A percentile compares a stretch with the other conserved stretches of the same genome.
phyloP scores from a whole-genome alignment of 805 yeast genomes.

The Teunomyces tritomae region DNA sequence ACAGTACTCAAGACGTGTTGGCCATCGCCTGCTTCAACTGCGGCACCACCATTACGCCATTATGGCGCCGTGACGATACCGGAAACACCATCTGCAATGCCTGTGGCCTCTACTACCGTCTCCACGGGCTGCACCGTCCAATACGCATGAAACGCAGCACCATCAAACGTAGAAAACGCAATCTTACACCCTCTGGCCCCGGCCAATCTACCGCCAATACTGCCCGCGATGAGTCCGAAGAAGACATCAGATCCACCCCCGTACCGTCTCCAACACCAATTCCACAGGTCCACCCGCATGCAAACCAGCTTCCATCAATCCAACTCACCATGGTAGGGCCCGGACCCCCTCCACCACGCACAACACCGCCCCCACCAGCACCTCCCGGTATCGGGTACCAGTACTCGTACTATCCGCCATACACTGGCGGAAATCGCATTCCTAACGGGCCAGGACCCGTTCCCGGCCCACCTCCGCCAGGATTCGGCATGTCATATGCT shows the following conservation, averaged over 20 bases:
- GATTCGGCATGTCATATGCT: background rate
- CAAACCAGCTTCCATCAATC: background rate
- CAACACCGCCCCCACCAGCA: slow-evolving; percentile 9
- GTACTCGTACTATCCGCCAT: slow-evolving; percentile 30
- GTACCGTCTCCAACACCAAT: background rate
- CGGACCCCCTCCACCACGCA: background rate
- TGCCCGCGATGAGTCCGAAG: slow-evolving; percentile 1
- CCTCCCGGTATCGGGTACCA: slow-evolving; percentile 6
- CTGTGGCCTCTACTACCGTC: slow-evolving; percentile 73
- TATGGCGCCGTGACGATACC: slow-evolving; percentile 79
- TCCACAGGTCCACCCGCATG: background rate
- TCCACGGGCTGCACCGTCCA: slow-evolving; percentile 78
- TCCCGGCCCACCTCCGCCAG: slow-evolving; percentile 39
- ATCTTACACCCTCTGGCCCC: slow-evolving; percentile 7
- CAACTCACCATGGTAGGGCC: background rate
- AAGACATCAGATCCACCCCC: background rate
- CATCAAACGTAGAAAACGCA: slow-evolving; percentile 71
- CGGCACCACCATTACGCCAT: slow-evolving; percentile 79
- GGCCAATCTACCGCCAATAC: background rate
- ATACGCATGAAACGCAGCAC: slow-evolving; percentile 68
- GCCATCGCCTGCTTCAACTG: slow-evolving; percentile 83
- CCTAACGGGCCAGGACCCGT: slow-evolving; percentile 44
- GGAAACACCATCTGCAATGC: slow-evolving; percentile 89
- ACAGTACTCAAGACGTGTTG: slow-evolving; percentile 38
- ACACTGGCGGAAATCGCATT: slow-evolving; percentile 31